Conservation (phyloP, 1,139 yeast genomes). For the Candida albicans region DNA sequence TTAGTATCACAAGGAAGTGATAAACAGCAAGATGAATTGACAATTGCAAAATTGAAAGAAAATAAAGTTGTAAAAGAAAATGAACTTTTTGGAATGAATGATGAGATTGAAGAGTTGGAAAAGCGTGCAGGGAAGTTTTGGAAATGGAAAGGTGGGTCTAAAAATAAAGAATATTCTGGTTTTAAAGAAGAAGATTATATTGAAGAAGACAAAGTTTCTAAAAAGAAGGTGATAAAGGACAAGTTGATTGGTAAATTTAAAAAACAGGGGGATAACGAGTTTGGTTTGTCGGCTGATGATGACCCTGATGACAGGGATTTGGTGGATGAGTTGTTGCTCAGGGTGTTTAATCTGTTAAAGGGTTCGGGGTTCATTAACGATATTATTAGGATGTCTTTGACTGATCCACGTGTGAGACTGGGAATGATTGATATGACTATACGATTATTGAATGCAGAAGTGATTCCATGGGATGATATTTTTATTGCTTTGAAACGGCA, state of each 20-base stretch:
- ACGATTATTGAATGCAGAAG: slow-evolving; percentile 29
- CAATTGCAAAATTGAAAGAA: neutral
- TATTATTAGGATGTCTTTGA: slow-evolving; percentile 27
- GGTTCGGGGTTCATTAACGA: slow-evolving; percentile 32
- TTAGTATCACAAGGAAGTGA: neutral
- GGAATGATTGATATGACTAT: slow-evolving; percentile 26
- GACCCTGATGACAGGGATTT: slow-evolving; percentile 15
- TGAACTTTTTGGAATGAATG: neutral
- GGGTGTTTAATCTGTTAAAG: slow-evolving; percentile 28
- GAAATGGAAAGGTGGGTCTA: neutral
- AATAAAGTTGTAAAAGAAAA: neutral
- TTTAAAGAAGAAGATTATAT: slow-evolving; percentile 3
- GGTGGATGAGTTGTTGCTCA: slow-evolving; percentile 23
- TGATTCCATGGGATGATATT: slow-evolving; percentile 35
- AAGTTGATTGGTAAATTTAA: slow-evolving; percentile 1
- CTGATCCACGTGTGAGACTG: slow-evolving; percentile 31
- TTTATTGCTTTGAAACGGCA: slow-evolving; percentile 32
- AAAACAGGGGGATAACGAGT: slow-evolving; percentile 1
- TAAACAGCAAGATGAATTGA: too few species aligned
- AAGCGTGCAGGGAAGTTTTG: too few species aligned
- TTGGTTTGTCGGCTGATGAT: neutral
- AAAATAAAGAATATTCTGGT: slow-evolving; percentile 2
- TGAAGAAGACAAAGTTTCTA: slow-evolving; percentile 2
- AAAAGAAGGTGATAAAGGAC: slow-evolving; percentile 2
- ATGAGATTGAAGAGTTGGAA: neutral